phyloP scores from a whole-genome alignment of 305 asterid species.

The Petunia hybrid region DNA sequence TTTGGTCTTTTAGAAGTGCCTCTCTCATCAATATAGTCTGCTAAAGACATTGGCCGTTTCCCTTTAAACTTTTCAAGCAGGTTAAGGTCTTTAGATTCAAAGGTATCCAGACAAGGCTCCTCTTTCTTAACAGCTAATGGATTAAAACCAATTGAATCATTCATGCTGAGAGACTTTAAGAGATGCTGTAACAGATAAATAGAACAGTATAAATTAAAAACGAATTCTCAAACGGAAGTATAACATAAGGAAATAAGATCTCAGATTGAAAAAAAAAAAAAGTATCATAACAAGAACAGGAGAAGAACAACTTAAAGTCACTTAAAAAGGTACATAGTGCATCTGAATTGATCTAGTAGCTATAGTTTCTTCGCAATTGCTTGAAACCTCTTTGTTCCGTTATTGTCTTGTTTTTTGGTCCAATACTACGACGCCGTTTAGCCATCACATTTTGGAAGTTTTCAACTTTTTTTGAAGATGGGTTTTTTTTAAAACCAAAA shows the following conservation, averaged over 20 bases:
- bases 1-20: conserved; percentile 59
- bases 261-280: conserved; percentile 2
- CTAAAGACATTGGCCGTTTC: conserved; percentile 60
- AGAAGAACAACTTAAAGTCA: not conserved
- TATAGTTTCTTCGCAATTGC: conserved; percentile 15
- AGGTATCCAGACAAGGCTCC: conserved; percentile 46
- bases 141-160: conserved; percentile 39
- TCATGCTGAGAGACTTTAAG: conserved; percentile 34
- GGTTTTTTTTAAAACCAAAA: too few relatives aligned
- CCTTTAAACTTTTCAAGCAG: conserved; percentile 63
- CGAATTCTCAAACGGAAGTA: conserved; percentile 19
- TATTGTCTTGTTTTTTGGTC: not conserved
- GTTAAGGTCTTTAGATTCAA: conserved; percentile 49
- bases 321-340: not conserved
- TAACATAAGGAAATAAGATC: conserved; percentile 19
- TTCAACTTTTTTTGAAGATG: too few relatives aligned
- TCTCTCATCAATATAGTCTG: conserved; percentile 46
- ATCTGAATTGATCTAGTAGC: conserved; percentile 10
- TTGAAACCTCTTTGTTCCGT: conserved; percentile 16
- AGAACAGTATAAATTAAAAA: conserved; percentile 26
- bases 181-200: conserved; percentile 48
- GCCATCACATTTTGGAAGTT: too few relatives aligned
- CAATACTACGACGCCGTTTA: not conserved
- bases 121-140: conserved; percentile 58
- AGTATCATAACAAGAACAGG: not conserved